These are phyloP conservation scores for Leishmania martiniquensis DNA, from an alignment of 208 protist genomes.

Conservation along the genomic window DNA sequence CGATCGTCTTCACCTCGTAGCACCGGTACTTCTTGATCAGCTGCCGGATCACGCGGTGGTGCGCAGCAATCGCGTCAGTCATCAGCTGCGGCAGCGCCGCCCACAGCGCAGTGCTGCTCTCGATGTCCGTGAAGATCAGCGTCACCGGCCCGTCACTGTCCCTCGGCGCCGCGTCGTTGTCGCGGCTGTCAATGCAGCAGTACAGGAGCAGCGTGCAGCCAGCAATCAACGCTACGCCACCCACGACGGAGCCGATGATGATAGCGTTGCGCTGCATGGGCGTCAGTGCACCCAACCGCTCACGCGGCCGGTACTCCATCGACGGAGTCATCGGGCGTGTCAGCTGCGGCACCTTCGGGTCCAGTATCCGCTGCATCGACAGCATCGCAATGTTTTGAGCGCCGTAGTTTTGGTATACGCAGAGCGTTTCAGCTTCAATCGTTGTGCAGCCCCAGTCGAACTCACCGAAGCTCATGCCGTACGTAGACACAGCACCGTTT, in stretches of 20 bases:
- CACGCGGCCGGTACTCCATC: constrained; percentile 35
- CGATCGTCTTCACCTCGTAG: constrained; percentile 48
- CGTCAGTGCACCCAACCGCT: constrained; percentile 9
- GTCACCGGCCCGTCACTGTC: constrained; percentile 44
- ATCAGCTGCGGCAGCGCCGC: constrained; percentile 53
- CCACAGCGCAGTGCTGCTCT: constrained; percentile 84
- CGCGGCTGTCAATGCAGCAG: constrained; percentile 28
- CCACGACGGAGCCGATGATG: constrained; percentile 26
- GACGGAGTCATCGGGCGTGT: constrained; percentile 27
- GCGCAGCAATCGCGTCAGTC: constrained; percentile 59
- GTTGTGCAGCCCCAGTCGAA: constrained; percentile 1
- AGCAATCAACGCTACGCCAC: constrained; percentile 11
- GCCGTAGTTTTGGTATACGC: constrained; percentile 50
- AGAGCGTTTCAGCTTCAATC: background rate
- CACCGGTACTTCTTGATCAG: constrained; percentile 50
- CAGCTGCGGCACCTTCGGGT: constrained; percentile 19
- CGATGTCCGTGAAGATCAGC: constrained; percentile 80
- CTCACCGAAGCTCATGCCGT: background rate
- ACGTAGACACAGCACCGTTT: background rate
- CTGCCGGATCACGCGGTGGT: constrained; percentile 72
- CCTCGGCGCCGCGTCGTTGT: constrained; percentile 61
- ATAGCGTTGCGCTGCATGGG: constrained; percentile 32
- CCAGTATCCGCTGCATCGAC: constrained; percentile 32
- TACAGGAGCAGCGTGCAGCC: constrained; percentile 20
- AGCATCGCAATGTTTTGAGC: constrained; percentile 39